phyloP scores from a whole-genome alignment of 2,329 filamentous ascomycete species.

The Stylonectria norvegica region DNA sequence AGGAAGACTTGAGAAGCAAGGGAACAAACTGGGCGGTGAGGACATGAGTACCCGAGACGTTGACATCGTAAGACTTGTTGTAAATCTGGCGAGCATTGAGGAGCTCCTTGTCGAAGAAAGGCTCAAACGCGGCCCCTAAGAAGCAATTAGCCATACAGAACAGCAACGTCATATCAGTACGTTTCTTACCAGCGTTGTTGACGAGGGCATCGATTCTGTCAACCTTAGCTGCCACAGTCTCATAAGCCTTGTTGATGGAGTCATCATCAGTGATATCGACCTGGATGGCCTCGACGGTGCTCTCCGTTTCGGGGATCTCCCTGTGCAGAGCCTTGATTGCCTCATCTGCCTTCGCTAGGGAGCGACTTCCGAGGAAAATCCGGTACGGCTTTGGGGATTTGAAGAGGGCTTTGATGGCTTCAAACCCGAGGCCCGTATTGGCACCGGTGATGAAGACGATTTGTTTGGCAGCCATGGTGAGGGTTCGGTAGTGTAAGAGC shows the following conservation, averaged over 20 bases:
- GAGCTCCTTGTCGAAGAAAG: constrained; percentile 21
- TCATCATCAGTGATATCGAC: constrained; percentile 53
- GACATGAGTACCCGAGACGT: constrained; percentile 45
- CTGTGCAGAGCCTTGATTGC: constrained; percentile 41
- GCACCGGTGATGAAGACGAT: constrained; percentile 59
- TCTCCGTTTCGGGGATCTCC: constrained; percentile 39
- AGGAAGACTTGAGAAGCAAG: constrained; percentile 39
- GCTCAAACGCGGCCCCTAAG: constrained; percentile 43
- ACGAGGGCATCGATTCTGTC: constrained; percentile 50
- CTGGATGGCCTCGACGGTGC: constrained; percentile 44
- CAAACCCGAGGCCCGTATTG: constrained; percentile 59
- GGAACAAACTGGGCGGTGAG: constrained; percentile 40
- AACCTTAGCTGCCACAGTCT: constrained; percentile 38
- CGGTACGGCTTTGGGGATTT: constrained; percentile 47
- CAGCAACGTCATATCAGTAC: constrained; percentile 2
- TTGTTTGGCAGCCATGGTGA: constrained; percentile 23
- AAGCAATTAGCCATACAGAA: not conserved
- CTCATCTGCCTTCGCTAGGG: constrained; percentile 45
- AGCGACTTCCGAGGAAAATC: constrained; percentile 54
- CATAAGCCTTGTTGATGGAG: constrained; percentile 46
- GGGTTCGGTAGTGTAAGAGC: constrained; percentile 1
- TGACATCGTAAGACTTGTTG: constrained; percentile 48
- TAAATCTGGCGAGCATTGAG: constrained; percentile 37
- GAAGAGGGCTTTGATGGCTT: constrained; percentile 53
- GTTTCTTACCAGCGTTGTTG: constrained; percentile 57